phyloP scores from a whole-genome alignment of 2,329 filamentous ascomycete genomes.

The Venturia oleaginea region DNA sequence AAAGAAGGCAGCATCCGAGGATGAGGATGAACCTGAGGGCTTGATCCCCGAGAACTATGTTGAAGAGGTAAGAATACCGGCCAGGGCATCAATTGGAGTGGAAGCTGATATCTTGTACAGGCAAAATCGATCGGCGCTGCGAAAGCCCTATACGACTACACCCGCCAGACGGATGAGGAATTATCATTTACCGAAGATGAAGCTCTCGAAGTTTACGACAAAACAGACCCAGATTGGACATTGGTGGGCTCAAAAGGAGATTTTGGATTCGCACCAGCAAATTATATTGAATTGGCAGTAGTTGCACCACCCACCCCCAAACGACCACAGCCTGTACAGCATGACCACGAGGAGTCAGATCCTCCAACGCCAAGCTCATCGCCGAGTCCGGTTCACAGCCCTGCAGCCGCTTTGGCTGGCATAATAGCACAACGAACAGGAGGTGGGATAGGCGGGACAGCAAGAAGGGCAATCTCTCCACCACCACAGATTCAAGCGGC shows the following conservation, averaged over 20 bases:
- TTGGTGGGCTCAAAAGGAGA: constrained; percentile 76
- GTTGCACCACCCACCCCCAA: constrained; percentile 32
- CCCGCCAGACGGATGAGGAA: constrained; percentile 94
- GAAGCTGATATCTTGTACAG: constrained; percentile 31
- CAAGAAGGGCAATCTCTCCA: constrained; percentile 32
- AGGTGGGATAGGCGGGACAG: constrained; percentile 19
- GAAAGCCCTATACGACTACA: constrained; percentile 96
- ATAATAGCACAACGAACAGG: constrained; percentile 42
- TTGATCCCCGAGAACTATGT: constrained; percentile 93
- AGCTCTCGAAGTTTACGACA: constrained; percentile 75
- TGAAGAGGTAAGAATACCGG: constrained; percentile 60
- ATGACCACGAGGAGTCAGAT: constrained; percentile 27
- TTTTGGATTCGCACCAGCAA: constrained; percentile 89
- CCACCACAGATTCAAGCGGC: constrained; percentile 43
- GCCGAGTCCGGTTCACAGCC: constrained; percentile 38
- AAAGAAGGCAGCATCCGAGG: constrained; percentile 68
- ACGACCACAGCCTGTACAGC: constrained; percentile 27
- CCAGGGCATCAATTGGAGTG: background rate
- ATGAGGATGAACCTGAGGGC: constrained; percentile 85
- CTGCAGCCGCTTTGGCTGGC: constrained; percentile 50
- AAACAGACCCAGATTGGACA: constrained; percentile 91
- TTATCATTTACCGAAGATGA: constrained; percentile 90
- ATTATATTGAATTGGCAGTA: constrained; percentile 71
- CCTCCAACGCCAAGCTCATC: constrained; percentile 36
- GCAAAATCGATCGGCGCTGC: constrained; percentile 60